Evolutionary conservation across 2,329 filamentous ascomycete genomes (phyloP), one percentile per base, ranked within the genome.

Genomic region (Fusarium humuli): DNA sequence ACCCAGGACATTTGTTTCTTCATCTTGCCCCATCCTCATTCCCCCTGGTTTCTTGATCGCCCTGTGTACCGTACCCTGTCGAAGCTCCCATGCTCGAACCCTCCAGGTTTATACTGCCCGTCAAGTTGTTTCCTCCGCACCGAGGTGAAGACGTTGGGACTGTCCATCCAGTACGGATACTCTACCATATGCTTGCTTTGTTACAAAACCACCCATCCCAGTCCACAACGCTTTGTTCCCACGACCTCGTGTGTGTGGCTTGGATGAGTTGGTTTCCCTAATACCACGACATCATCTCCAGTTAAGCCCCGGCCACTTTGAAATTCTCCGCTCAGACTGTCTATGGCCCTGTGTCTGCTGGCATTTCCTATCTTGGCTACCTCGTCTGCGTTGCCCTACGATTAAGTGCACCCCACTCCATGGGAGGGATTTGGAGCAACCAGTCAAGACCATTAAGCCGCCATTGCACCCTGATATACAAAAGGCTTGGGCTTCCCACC

Each of bases 281-380:
- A 75, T 67, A 71, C 59, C 49, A 58, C 58, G 55, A 64, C 66
- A 66, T 4, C 66, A 66, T 4, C 22, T 72, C 72, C 66, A 73
- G 71, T 73, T 69, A 57, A 75, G 72, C 72, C 70, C 64, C 68
- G 73, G 72, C 72, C 57, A 70, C 64, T 67, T 57, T 65, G 69
- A 76, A 75, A 74, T 70, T 75, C 72, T 70, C 72, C 71, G 74
- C 69, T 71, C 69, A 66, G 72, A 66, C 68, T 73, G 61, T 60
- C 69, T 67, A 69, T 60, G 59, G 67, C 65, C 70, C 66, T 72
- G 32, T 56, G 61, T 69, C 63, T 77, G 77, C 77, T 79, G 73
- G 75, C 76, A 81, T 80, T 81, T 76, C 79, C 79, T 75, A 74
- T 79, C 80, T 76, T 76, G 80, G 80, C 72, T 66, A 75, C 75